Conservation (phyloP, 257 asterid genomes). For the Penstemon barbatus region DNA sequence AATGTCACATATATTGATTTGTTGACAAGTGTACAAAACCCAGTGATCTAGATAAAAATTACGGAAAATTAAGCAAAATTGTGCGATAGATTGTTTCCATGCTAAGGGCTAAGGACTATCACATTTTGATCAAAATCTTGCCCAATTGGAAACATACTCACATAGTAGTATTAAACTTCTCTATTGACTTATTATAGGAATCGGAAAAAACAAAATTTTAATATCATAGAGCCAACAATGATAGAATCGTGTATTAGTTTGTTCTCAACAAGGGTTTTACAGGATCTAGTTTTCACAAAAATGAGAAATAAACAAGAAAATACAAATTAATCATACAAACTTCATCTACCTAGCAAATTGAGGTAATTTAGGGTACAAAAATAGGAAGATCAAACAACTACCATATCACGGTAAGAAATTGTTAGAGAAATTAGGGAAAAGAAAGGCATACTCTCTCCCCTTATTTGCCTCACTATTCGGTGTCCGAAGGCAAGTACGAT, state of each 20-base stretch:
- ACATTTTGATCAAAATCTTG: too few relatives aligned
- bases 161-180: not conserved
- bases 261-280: constrained; percentile 6
- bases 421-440: not conserved
- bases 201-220: not conserved
- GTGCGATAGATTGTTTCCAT: too few relatives aligned
- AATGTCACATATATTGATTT: too few relatives aligned
- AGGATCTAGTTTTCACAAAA: not conserved
- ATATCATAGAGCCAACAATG: not conserved
- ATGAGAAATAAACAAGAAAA: not conserved
- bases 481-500: constrained; percentile 32
- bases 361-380: not conserved
- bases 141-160: not conserved
- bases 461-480: constrained; percentile 19
- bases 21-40: too few relatives aligned
- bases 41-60: too few relatives aligned
- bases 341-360: constrained; percentile 11
- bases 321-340: not conserved
- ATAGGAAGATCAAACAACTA: not conserved
- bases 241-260: not conserved
- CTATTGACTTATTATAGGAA: not conserved
- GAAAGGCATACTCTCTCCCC: constrained; percentile 10
- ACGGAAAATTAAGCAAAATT: too few relatives aligned
- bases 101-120: too few relatives aligned
- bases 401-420: not conserved